Percentiles rank a stretch among this genome's conserved stretches.
phyloP scores from a whole-genome alignment of 1,284 basidiomycete species.

The Ganoderma boninense region DNA sequence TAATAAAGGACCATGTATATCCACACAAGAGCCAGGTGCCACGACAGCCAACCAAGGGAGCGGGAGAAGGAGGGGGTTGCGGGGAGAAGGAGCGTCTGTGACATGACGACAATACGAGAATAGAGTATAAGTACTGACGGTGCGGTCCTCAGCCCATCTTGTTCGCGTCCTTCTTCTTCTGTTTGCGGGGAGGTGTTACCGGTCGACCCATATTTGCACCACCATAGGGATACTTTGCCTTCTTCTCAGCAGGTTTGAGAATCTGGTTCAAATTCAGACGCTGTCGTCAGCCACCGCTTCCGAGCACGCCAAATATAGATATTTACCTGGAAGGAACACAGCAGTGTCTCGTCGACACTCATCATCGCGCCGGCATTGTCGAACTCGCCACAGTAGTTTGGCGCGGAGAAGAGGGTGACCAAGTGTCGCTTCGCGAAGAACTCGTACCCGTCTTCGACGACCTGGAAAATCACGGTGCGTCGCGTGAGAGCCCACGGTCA shows the following conservation, averaged over 20 bases:
- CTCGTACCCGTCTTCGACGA: constrained; percentile 99
- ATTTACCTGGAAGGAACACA: constrained; percentile 97
- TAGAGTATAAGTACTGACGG: constrained; percentile 40
- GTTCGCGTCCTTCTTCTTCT: constrained; percentile 82
- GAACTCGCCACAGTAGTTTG: constrained; percentile 98
- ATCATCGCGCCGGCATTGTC: constrained; percentile 99
- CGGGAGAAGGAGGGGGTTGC: not conserved
- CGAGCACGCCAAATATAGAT: constrained; percentile 3
- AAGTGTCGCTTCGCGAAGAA: constrained; percentile 98
- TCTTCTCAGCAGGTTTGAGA: constrained; percentile 99
- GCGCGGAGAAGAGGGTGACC: constrained; percentile 97
- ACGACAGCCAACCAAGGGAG: constrained; percentile 32
- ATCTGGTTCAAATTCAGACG: constrained; percentile 58
- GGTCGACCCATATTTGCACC: constrained; percentile 83
- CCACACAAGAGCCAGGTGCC: constrained; percentile 31
- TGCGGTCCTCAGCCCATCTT: constrained; percentile 65
- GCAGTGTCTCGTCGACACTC: constrained; percentile 97
- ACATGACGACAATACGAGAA: constrained; percentile 33
- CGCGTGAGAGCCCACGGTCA: constrained; percentile 14
- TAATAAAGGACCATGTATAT: constrained; percentile 31
- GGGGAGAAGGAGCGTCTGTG: constrained; percentile 36
- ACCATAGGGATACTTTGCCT: constrained; percentile 90
- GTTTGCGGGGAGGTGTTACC: constrained; percentile 84
- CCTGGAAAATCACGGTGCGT: constrained; percentile 53
- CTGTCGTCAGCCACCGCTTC: constrained; percentile 6